Evolutionary conservation across 345 rosid species (phyloP).

Genomic region (Hevea brasiliensis): DNA sequence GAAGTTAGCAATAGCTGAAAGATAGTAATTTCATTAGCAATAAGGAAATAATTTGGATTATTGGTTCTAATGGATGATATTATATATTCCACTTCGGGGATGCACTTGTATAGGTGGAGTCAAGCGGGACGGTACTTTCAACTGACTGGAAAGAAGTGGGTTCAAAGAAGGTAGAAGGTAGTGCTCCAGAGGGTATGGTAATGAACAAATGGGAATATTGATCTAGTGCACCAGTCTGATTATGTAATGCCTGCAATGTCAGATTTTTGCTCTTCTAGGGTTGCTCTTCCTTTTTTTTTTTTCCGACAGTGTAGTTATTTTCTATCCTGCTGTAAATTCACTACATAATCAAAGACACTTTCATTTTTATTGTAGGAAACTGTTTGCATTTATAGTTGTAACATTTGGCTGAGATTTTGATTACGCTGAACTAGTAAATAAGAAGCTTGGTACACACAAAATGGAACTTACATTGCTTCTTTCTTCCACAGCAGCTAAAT

Average conservation of each 20-base stretch:
- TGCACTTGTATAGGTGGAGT: slow-evolving; percentile 54
- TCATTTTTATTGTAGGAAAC: too few species aligned
- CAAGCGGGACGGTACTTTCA: slow-evolving; percentile 73
- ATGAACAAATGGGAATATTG: slow-evolving; percentile 70
- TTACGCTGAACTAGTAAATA: neutral
- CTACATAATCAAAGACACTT: neutral
- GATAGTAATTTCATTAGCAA: neutral
- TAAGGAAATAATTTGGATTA: too few species aligned
- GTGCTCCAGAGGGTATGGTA: slow-evolving; percentile 79
- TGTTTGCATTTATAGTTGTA: neutral
- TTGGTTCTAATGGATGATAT: too few species aligned
- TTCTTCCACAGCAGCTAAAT: too few species aligned
- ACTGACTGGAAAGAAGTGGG: slow-evolving; percentile 89
- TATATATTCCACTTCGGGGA: too few species aligned
- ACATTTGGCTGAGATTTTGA: neutral
- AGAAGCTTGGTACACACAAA: too few species aligned
- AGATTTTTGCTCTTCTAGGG: neutral
- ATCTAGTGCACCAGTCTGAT: neutral
- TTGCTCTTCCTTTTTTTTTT: neutral
- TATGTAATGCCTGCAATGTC: neutral
- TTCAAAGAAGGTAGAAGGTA: slow-evolving; percentile 64
- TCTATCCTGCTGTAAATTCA: neutral
- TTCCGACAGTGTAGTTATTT: neutral
- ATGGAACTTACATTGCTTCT: too few species aligned
- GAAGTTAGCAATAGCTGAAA: neutral